These are phyloP conservation scores for Saccharata proteae DNA, from an alignment of 2,329 filamentous ascomycete species.

Conservation along the genomic window DNA sequence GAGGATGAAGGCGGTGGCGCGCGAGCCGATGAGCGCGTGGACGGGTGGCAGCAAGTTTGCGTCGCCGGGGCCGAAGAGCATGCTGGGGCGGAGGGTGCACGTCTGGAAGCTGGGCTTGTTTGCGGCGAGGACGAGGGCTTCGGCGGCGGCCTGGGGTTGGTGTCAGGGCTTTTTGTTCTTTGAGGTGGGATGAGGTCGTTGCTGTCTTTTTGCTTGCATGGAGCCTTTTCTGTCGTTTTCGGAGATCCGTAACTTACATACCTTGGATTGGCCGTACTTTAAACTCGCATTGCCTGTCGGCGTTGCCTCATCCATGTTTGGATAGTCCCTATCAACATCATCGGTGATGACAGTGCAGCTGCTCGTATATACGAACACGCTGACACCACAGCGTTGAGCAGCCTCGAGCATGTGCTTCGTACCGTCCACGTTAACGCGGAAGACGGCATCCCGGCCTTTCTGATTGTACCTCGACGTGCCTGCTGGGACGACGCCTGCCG, in stretches of 20 bases:
- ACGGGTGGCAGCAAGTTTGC: conserved; percentile 62
- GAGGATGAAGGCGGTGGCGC: conserved; percentile 66
- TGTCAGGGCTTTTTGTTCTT: conserved; percentile 1
- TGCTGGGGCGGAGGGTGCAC: conserved; percentile 51
- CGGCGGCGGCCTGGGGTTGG: conserved; percentile 53
- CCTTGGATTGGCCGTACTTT: conserved; percentile 88
- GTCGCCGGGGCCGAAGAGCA: conserved; percentile 87
- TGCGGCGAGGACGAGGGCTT: conserved; percentile 65
- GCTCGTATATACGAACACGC: conserved; percentile 81
- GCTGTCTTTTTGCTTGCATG: too few species aligned
- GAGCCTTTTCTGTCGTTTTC: too few species aligned
- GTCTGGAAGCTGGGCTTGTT: conserved; percentile 51
- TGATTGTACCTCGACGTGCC: conserved; percentile 28
- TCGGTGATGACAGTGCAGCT: conserved; percentile 80
- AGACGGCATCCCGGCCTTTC: conserved; percentile 45
- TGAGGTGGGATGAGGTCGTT: conserved; percentile 1
- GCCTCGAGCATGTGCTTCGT: conserved; percentile 68
- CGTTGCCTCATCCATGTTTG: conserved; percentile 68
- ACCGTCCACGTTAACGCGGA: conserved; percentile 78
- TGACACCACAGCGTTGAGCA: conserved; percentile 56
- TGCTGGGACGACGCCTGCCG: conserved; percentile 45
- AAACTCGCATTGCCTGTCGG: conserved; percentile 59
- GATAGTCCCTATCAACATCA: conserved; percentile 57
- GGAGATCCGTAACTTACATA: too few species aligned
- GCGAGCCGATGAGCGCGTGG: conserved; percentile 48